A percentile compares a stretch with the other conserved stretches of the same genome.
phyloP scores from a whole-genome alignment of 2,329 filamentous ascomycete genomes.

The Verticillium nonalfalfae region DNA sequence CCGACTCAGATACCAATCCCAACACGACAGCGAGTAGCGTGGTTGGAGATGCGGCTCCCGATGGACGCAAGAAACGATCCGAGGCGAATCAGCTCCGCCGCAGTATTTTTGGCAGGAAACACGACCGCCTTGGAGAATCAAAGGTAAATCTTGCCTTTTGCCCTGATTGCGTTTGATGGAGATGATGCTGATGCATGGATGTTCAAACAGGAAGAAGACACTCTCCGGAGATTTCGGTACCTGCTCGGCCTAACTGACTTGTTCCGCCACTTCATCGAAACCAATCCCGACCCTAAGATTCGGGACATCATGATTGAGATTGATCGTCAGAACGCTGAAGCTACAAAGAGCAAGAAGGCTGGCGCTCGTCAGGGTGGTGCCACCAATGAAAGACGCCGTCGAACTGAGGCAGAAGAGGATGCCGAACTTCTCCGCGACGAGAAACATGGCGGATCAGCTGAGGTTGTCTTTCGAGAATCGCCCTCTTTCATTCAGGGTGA shows the following conservation, averaged over 20 bases:
- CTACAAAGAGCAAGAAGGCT: conserved; percentile 64
- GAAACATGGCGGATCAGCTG: conserved; percentile 76
- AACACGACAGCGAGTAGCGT: conserved; percentile 78
- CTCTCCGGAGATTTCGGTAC: conserved; percentile 89
- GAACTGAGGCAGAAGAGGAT: conserved; percentile 97
- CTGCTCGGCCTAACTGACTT: conserved; percentile 90
- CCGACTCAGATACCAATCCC: conserved; percentile 60
- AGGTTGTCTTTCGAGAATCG: conserved; percentile 90
- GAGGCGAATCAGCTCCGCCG: conserved; percentile 86
- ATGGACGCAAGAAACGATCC: conserved; percentile 79
- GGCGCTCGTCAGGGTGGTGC: conserved; percentile 79
- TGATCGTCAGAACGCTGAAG: conserved; percentile 82
- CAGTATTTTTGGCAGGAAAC: conserved; percentile 91
- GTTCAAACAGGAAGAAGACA: conserved; percentile 76
- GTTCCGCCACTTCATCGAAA: conserved; percentile 98
- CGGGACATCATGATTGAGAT: conserved; percentile 92
- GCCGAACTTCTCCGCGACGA: conserved; percentile 84
- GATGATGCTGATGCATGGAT: background rate
- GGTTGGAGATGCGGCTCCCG: conserved; percentile 63
- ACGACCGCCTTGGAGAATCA: conserved; percentile 83
- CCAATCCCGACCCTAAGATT: conserved; percentile 91
- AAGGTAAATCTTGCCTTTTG: conserved; percentile 54
- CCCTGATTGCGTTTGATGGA: background rate
- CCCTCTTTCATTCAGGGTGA: conserved; percentile 80
- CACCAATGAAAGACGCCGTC: conserved; percentile 67